These are phyloP conservation scores for Catenaria anguillulae DNA, from an alignment of 371 early-diverging fungal species.

Conservation along the genomic window DNA sequence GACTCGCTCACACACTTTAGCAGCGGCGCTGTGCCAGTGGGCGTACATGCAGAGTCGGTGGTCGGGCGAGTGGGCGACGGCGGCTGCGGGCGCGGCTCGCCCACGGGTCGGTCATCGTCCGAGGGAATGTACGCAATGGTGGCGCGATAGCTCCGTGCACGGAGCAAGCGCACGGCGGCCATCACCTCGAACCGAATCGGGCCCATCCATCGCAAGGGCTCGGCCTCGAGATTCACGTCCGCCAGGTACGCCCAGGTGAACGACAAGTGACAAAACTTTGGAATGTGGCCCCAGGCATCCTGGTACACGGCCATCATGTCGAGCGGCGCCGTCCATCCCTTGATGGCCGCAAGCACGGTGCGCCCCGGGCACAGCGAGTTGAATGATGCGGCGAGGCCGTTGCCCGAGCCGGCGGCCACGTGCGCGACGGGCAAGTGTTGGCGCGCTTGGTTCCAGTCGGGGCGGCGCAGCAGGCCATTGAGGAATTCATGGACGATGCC, in stretches of 20 bases:
- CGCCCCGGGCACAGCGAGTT: background rate
- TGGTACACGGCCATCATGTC: background rate
- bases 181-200: slow-evolving; percentile 1
- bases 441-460: background rate
- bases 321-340: background rate
- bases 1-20: too few species aligned
- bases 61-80: too few species aligned
- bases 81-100: too few species aligned
- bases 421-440: background rate
- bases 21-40: too few species aligned
- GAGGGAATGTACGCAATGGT: background rate
- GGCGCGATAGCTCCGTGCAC: background rate
- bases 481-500: background rate
- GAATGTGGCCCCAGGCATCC: background rate
- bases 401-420: background rate
- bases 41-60: too few species aligned
- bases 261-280: background rate
- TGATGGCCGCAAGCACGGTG: background rate
- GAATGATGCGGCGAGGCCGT: background rate
- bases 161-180: background rate
- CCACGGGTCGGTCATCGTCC: background rate
- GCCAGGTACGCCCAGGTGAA: background rate
- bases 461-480: background rate
- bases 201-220: background rate
- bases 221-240: background rate